These are phyloP conservation scores for Discostella stelligera DNA, from an alignment of 352 stramenopile species.

Conservation along the genomic window DNA sequence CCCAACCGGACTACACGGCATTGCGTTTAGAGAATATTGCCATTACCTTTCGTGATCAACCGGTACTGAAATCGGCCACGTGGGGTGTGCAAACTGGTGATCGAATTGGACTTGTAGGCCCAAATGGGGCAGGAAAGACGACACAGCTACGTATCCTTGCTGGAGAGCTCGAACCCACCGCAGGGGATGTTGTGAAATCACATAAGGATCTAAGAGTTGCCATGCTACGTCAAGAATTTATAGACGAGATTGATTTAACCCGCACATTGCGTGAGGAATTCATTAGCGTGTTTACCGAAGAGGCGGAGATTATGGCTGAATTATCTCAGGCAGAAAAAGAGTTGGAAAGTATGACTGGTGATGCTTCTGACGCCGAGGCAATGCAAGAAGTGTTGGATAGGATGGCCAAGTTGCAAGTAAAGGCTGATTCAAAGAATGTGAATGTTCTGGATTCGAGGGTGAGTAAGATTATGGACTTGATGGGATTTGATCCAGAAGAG, in stretches of 20 bases:
- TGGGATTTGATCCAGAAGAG: constrained; percentile 83
- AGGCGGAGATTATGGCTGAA: constrained; percentile 74
- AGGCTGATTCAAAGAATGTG: constrained; percentile 81
- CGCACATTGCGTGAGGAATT: constrained; percentile 85
- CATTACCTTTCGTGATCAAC: constrained; percentile 85
- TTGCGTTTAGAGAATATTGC: constrained; percentile 83
- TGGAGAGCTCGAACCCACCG: constrained; percentile 85
- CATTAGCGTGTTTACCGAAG: constrained; percentile 83
- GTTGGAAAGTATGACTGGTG: constrained; percentile 52
- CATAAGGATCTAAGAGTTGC: constrained; percentile 79
- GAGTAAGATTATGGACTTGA: constrained; percentile 85
- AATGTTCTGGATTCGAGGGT: constrained; percentile 81
- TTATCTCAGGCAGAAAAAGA: constrained; percentile 66
- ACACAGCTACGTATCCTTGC: constrained; percentile 84
- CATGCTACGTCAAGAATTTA: constrained; percentile 86
- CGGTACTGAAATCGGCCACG: constrained; percentile 85
- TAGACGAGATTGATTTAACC: constrained; percentile 81
- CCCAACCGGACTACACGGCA: constrained; percentile 79
- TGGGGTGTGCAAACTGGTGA: constrained; percentile 87
- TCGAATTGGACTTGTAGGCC: constrained; percentile 78
- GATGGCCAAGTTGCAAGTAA: constrained; percentile 82
- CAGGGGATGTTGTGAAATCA: constrained; percentile 84
- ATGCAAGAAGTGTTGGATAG: constrained; percentile 85
- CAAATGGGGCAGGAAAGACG: constrained; percentile 75
- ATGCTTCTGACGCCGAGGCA: constrained; percentile 61